These are phyloP conservation scores for Sparassis latifolia DNA, from an alignment of 1,284 basidiomycete genomes.

Conservation along the genomic window DNA sequence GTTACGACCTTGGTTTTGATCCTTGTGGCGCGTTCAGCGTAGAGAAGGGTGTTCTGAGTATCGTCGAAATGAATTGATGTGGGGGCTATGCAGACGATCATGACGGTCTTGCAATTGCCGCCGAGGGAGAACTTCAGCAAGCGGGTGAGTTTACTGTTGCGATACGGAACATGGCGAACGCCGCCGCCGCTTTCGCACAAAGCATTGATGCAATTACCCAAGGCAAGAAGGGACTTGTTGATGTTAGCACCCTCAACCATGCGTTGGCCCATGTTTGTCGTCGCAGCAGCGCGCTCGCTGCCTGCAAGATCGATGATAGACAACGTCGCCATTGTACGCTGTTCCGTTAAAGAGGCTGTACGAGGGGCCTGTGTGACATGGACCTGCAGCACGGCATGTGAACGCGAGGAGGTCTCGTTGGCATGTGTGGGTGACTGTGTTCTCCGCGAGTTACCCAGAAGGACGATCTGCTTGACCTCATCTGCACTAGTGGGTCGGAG, in stretches of 20 bases:
- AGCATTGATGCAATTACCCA: conserved; percentile 96
- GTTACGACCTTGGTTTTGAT: conserved; percentile 94
- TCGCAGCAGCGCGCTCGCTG: conserved; percentile 91
- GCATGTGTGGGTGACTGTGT: conserved; percentile 92
- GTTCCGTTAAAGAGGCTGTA: conserved; percentile 73
- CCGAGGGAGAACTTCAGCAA: conserved; percentile 94
- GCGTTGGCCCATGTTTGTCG: conserved; percentile 93
- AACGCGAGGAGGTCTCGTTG: conserved; percentile 92
- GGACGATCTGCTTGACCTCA: conserved; percentile 89
- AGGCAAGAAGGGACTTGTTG: conserved; percentile 92
- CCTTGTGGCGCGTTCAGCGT: conserved; percentile 93
- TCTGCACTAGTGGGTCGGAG: conserved; percentile 75
- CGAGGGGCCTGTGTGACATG: conserved; percentile 85
- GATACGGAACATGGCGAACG: conserved; percentile 85
- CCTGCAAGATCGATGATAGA: conserved; percentile 97
- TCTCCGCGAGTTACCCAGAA: conserved; percentile 80
- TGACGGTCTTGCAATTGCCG: conserved; percentile 96
- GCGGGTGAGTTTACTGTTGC: conserved; percentile 95
- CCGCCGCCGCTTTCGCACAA: conserved; percentile 86
- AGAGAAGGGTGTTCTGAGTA: conserved; percentile 93
- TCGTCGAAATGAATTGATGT: conserved; percentile 94
- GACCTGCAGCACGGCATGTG: conserved; percentile 93
- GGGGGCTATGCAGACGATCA: conserved; percentile 95
- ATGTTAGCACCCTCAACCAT: conserved; percentile 98
- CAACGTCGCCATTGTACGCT: conserved; percentile 79